Conservation (phyloP, 2,329 filamentous ascomycete genomes). For the Pseudogymnoascus sp. region DNA sequence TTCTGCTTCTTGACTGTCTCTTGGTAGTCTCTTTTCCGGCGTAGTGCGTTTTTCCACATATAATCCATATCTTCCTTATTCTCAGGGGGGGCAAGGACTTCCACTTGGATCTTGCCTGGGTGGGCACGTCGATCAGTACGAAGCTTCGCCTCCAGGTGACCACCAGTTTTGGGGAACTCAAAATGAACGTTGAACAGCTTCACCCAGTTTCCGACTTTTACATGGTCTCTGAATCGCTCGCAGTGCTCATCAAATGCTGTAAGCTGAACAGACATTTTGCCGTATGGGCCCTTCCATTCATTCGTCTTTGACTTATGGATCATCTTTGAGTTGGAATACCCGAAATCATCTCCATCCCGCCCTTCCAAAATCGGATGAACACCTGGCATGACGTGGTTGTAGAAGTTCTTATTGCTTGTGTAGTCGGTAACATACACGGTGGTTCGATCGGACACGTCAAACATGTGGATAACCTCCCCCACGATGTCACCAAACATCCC, state of each 20-base stretch:
- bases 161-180: constrained; percentile 44
- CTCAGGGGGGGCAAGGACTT: constrained; percentile 35
- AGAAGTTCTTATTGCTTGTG: constrained; percentile 61
- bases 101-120: constrained; percentile 50
- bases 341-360: constrained; percentile 43
- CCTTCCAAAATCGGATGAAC: constrained; percentile 19
- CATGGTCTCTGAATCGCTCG: constrained; percentile 42
- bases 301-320: constrained; percentile 16
- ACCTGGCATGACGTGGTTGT: constrained; percentile 26
- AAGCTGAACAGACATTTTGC: constrained; percentile 62
- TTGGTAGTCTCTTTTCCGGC: constrained; percentile 57
- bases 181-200: constrained; percentile 64
- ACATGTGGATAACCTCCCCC: constrained; percentile 60
- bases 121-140: constrained; percentile 47
- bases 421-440: constrained; percentile 77
- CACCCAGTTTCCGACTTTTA: constrained; percentile 56
- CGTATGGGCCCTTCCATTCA: constrained; percentile 67
- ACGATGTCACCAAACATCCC: constrained; percentile 58
- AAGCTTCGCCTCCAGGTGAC: constrained; percentile 63
- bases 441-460: constrained; percentile 36
- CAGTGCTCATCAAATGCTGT: constrained; percentile 65
- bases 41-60: constrained; percentile 49
- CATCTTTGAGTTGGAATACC: constrained; percentile 38
- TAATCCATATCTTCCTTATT: constrained; percentile 33
- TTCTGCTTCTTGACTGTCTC: constrained; percentile 33